Percentiles rank a stretch among this genome's conserved stretches.
These are phyloP conservation scores for Albatrellus sp. DNA, from an alignment of 1,284 basidiomycete genomes.

Conservation along the genomic window DNA sequence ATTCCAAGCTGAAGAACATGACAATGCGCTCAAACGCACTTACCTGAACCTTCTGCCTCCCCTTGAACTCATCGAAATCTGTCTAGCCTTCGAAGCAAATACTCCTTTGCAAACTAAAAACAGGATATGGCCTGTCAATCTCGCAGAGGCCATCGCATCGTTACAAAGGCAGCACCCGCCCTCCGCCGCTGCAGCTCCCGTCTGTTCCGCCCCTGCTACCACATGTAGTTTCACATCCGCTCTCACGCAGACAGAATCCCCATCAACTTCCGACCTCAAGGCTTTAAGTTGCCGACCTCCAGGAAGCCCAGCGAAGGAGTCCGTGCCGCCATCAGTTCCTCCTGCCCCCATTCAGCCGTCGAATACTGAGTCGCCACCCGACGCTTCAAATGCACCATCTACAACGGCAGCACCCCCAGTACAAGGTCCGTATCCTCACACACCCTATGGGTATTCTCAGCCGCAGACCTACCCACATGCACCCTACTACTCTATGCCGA, in stretches of 20 bases:
- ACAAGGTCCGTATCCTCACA: slow-evolving; percentile 18
- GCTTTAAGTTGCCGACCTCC: no score
- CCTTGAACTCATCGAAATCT: slow-evolving; percentile 63
- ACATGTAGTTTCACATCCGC: neutral
- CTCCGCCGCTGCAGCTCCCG: slow-evolving; percentile 1
- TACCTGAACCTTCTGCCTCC: slow-evolving; percentile 55
- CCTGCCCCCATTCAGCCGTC: no score
- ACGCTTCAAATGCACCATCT: neutral
- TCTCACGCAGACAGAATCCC: no score
- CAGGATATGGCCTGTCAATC: slow-evolving; percentile 56
- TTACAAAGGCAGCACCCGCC: slow-evolving; percentile 21
- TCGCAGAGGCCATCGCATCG: slow-evolving; percentile 46
- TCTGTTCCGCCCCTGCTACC: neutral
- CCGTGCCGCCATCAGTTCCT: no score
- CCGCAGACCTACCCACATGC: slow-evolving; percentile 17
- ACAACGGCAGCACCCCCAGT: slow-evolving; percentile 3
- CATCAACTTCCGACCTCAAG: no score
- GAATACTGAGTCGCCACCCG: no score
- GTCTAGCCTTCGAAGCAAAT: slow-evolving; percentile 57
- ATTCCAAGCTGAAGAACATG: slow-evolving; percentile 18
- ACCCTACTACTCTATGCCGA: slow-evolving; percentile 36
- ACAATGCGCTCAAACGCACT: slow-evolving; percentile 49
- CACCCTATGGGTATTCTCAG: slow-evolving; percentile 10
- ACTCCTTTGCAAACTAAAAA: slow-evolving; percentile 45
- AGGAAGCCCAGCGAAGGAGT: no score